phyloP scores from a whole-genome alignment of 2,329 filamentous ascomycete species.

The Penicillium sp. region DNA sequence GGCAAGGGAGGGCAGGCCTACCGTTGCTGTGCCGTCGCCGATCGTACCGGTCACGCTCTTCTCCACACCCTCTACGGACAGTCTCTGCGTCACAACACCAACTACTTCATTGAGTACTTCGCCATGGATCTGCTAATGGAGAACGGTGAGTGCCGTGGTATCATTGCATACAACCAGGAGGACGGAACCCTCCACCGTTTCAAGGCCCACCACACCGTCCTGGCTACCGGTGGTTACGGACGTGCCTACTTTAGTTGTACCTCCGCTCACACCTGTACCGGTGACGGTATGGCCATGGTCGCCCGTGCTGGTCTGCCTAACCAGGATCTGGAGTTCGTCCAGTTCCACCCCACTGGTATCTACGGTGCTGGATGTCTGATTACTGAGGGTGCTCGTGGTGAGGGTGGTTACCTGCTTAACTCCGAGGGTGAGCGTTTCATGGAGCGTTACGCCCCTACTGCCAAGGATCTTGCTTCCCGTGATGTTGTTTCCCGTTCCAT shows the following conservation, averaged over 20 bases:
- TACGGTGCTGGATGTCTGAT: constrained; percentile 98
- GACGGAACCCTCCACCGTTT: constrained; percentile 97
- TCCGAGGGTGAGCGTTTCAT: constrained; percentile 98
- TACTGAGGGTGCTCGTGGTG: constrained; percentile 95
- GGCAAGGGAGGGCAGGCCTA: constrained; percentile 98
- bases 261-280: constrained; percentile 96
- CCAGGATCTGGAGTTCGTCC: constrained; percentile 99
- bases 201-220: constrained; percentile 92
- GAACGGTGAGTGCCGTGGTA: constrained; percentile 93
- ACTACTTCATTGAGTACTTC: constrained; percentile 99
- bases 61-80: constrained; percentile 98
- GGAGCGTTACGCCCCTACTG: constrained; percentile 96
- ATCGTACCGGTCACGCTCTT: constrained; percentile 95
- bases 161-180: constrained; percentile 97
- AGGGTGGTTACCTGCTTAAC: constrained; percentile 97
- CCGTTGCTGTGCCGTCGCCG: constrained; percentile 93
- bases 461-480: constrained; percentile 95
- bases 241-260: constrained; percentile 99
- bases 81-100: constrained; percentile 95
- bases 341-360: constrained; percentile 99
- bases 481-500: constrained; percentile 97
- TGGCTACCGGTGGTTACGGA: constrained; percentile 96
- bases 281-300: constrained; percentile 99
- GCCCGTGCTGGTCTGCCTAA: constrained; percentile 95
- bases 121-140: constrained; percentile 97